These are phyloP conservation scores for Tagetes patula DNA, from an alignment of 129 eudicot genomes.

Conservation along the genomic window DNA sequence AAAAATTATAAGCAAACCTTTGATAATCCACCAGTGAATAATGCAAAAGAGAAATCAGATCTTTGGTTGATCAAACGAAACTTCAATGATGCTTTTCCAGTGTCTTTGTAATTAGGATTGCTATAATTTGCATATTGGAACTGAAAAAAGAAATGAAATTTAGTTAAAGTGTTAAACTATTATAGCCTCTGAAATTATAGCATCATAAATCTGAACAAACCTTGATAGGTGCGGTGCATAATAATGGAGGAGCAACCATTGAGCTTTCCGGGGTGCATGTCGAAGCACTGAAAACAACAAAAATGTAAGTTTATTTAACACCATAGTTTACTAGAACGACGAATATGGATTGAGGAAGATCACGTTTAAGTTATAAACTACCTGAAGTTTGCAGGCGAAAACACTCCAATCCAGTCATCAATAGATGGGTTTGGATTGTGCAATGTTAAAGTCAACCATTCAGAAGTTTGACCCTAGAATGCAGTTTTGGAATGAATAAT, in stretches of 20 bases:
- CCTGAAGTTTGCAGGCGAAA: conserved; percentile 95
- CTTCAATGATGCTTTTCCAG: conserved; percentile 74
- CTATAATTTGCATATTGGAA: conserved; percentile 82
- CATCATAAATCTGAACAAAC: conserved; percentile 34
- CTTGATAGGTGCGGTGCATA: conserved; percentile 94
- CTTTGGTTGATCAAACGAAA: conserved; percentile 88
- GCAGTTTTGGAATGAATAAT: conserved; percentile 7
- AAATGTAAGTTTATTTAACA: background rate
- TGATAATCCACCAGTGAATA: conserved; percentile 80
- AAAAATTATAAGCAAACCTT: conserved; percentile 46
- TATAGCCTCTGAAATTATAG: conserved; percentile 5
- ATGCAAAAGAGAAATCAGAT: conserved; percentile 78
- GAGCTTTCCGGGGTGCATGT: conserved; percentile 60
- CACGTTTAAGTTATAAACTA: background rate
- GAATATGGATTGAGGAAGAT: background rate
- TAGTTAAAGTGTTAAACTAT: background rate
- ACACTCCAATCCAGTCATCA: conserved; percentile 93
- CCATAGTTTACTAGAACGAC: background rate
- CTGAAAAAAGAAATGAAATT: conserved; percentile 36
- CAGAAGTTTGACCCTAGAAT: conserved; percentile 58
- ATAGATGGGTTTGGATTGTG: conserved; percentile 53
- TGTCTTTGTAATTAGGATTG: conserved; percentile 57
- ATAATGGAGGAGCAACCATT: conserved; percentile 58
- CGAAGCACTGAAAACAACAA: conserved; percentile 52
- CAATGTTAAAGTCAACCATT: conserved; percentile 67